Evolutionary conservation across 192 early-diverging fungal species (phyloP), one percentile per base, ranked within the genome.

Genomic region (Coemansia sp.): DNA sequence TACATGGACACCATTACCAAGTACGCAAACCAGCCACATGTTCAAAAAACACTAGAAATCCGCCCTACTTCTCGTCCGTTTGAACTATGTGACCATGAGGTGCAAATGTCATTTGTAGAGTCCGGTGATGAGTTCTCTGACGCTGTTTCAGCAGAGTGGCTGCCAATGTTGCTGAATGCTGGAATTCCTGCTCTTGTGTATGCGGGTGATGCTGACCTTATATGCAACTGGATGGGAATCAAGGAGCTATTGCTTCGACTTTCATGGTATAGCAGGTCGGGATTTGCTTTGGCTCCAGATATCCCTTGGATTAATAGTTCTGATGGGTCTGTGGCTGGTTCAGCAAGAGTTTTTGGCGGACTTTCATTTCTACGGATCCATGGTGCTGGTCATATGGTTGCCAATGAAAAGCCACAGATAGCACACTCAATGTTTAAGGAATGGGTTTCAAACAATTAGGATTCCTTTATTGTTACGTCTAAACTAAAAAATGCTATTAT

Each of bases 311-410:
- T 83, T 19, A 84, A 78, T 47, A 87, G 85, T 7, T 80, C 76
- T 18, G 47, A 8, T 49, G 47, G 47, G 6, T 4, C 13, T 55
- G 36, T 58, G 11, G 80, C 77, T 11, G 88, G 86, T 10, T 86
- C 91, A 57, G 85, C 91, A 54, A 87, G 93, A 41, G 66, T 71
- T 10, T 87, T 79, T 58, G 87, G 88, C 46, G 80, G 77, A 12
- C 85, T 98, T 46, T 87, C 93, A n/a, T 95, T 92, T 84, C 77
- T 98, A 63, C 83, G 88, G 22, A 84, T 94, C 3, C 91, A 83
- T 65, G 89, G 90, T 68, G 93, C 92, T 51, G 94, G 96, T 2
- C 92, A 94, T 63, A 94, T 94, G 92, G 87, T 90, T 10, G 93
- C 95, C 18, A 91, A 93, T 70, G 95, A 97, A 82, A 91, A 95